A percentile compares a stretch with the other conserved stretches of the same genome.
phyloP scores from a whole-genome alignment of 495 filamentous ascomycete genomes.

The Lophiotrema nucula region DNA sequence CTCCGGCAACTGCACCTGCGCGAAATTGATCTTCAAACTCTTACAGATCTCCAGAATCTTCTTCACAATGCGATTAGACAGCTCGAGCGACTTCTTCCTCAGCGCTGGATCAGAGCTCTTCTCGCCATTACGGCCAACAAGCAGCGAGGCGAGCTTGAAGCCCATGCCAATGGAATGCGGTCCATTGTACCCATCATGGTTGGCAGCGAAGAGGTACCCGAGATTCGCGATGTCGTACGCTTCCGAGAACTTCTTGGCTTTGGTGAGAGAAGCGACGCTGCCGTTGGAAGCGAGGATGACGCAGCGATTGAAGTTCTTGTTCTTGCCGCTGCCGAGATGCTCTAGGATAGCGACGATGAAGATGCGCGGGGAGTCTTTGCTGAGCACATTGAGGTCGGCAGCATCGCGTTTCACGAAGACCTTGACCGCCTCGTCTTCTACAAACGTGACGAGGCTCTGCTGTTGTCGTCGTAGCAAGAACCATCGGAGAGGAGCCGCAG shows the following conservation, averaged over 20 bases:
- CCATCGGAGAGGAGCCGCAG: conserved; percentile 21
- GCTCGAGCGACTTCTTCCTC: conserved; percentile 27
- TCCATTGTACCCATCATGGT: conserved; percentile 26
- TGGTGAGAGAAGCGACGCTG: conserved; percentile 6
- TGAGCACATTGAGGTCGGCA: conserved; percentile 9
- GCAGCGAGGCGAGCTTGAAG: conserved; percentile 23
- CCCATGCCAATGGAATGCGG: conserved; percentile 16
- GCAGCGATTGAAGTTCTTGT: conserved; percentile 17
- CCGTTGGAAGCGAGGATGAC: conserved; percentile 28
- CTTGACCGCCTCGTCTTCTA: conserved; percentile 19
- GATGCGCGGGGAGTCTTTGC: conserved; percentile 22
- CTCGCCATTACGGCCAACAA: conserved; percentile 18
- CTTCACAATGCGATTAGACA: conserved; percentile 26
- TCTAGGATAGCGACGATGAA: conserved; percentile 30
- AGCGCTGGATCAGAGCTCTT: conserved; percentile 8
- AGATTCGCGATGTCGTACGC: conserved; percentile 24
- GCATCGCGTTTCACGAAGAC: conserved; percentile 18
- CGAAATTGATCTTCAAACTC: conserved; percentile 20
- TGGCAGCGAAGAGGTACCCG: conserved; percentile 18
- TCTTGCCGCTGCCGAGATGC: conserved; percentile 14
- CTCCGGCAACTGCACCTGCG: conserved; percentile 22
- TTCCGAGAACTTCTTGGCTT: conserved; percentile 25
- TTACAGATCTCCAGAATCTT: conserved; percentile 22
- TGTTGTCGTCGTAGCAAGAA: conserved; percentile 5
- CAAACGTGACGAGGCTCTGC: not conserved